A percentile compares a stretch with the other conserved stretches of the same genome.
Conservation (phyloP, 179 eudicot genomes). For the Monotropa hypopitys region DNA sequence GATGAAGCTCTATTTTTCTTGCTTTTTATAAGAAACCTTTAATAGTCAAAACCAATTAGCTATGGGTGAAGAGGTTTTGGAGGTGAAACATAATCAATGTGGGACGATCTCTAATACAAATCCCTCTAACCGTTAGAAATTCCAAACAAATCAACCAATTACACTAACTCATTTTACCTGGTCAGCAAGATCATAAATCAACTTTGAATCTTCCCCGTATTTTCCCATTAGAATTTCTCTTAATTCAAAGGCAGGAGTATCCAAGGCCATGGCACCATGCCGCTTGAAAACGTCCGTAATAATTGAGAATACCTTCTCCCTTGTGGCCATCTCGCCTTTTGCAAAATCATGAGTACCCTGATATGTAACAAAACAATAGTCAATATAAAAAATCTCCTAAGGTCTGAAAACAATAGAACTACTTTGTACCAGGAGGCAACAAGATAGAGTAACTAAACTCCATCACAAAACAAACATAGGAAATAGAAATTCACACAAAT, state of each 20-base stretch:
- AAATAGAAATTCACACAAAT: neutral
- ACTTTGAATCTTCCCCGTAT: constrained; percentile 93
- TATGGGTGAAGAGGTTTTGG: too few species aligned
- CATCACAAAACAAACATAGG: neutral
- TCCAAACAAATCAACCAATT: neutral
- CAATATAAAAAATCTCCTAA: neutral
- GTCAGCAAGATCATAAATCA: constrained; percentile 96
- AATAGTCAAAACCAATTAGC: too few species aligned
- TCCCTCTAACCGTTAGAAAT: neutral
- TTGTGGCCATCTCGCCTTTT: constrained; percentile 80
- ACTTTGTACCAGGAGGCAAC: neutral
- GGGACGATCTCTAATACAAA: too few species aligned
- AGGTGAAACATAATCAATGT: too few species aligned
- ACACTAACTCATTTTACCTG: constrained; percentile 47
- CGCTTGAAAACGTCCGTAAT: constrained; percentile 66
- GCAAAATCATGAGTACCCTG: constrained; percentile 99
- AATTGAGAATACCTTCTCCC: constrained; percentile 71
- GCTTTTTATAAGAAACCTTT: too few species aligned
- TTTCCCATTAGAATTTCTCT: constrained; percentile 91
- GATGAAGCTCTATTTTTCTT: too few species aligned
- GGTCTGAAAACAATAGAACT: neutral
- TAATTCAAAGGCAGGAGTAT: constrained; percentile 94
- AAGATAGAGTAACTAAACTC: neutral
- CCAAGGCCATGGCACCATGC: constrained; percentile 89
- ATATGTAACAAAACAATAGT: constrained; percentile 3